These are phyloP conservation scores for Parietichytrium sp. DNA, from an alignment of 108 stramenopile species.

Conservation along the genomic window DNA sequence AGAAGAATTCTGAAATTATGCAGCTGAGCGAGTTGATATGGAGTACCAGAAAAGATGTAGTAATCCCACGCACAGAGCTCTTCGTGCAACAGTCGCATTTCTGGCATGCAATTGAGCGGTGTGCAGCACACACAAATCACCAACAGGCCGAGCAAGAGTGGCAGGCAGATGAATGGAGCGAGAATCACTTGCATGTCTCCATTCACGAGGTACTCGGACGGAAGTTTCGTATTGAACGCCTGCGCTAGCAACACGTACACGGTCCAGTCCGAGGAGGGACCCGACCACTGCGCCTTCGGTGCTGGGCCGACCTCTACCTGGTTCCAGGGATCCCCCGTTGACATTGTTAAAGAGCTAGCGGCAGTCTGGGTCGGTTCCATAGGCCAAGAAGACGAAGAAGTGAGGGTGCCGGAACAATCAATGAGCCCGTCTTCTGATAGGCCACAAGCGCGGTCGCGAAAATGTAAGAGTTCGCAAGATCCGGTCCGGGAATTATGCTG, in stretches of 20 bases:
- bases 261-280: background rate
- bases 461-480: background rate
- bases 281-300: background rate
- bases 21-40: background rate
- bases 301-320: background rate
- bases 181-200: background rate
- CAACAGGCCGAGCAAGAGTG: background rate
- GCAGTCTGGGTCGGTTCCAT: background rate
- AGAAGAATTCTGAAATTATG: constrained; percentile 14
- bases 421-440: background rate
- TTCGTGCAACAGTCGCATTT: background rate
- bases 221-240: background rate
- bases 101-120: constrained; percentile 25
- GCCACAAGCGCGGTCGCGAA: background rate
- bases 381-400: background rate
- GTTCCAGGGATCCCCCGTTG: background rate
- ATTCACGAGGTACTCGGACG: background rate
- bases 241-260: background rate
- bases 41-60: background rate
- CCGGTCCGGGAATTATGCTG: background rate
- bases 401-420: background rate
- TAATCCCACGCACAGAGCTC: constrained; percentile 23
- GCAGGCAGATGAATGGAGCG: constrained; percentile 24
- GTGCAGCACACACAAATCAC: constrained; percentile 18
- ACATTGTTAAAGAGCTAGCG: background rate